Evolutionary conservation across 2,329 filamentous ascomycete genomes (phyloP).

Genomic region (Paecilomyces sp.): DNA sequence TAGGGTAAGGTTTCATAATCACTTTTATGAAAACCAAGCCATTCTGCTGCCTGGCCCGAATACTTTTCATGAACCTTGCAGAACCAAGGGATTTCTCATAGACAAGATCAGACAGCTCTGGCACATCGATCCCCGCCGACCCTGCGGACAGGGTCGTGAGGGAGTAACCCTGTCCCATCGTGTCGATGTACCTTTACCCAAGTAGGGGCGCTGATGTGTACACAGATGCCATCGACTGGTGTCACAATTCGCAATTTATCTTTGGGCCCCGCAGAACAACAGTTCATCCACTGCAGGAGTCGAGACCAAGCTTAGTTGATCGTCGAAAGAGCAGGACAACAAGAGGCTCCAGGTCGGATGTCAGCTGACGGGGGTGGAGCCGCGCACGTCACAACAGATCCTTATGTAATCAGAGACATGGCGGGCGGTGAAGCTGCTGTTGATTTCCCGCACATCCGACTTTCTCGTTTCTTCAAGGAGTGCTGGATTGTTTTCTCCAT

Average conservation of each 20-base stretch:
- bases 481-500: not conserved
- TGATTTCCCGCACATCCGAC: not conserved
- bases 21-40: conserved; percentile 92
- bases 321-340: not conserved
- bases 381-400: not conserved
- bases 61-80: conserved; percentile 93
- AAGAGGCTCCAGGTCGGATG: not conserved
- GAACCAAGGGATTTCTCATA: conserved; percentile 91
- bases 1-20: conserved; percentile 82
- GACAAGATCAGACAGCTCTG: conserved; percentile 80
- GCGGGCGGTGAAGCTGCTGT: conserved; percentile 1
- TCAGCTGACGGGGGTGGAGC: not conserved
- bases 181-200: conserved; percentile 22
- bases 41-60: conserved; percentile 81
- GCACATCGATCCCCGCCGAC: conserved; percentile 86
- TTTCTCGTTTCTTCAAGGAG: not conserved
- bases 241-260: not conserved
- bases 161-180: conserved; percentile 95
- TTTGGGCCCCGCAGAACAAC: not conserved
- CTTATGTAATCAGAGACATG: not conserved
- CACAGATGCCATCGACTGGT: not conserved
- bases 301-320: not conserved
- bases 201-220: not conserved
- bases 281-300: not conserved
- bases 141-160: conserved; percentile 85